phyloP scores from a whole-genome alignment of 2,329 filamentous ascomycete genomes.

The Beauveria australis region DNA sequence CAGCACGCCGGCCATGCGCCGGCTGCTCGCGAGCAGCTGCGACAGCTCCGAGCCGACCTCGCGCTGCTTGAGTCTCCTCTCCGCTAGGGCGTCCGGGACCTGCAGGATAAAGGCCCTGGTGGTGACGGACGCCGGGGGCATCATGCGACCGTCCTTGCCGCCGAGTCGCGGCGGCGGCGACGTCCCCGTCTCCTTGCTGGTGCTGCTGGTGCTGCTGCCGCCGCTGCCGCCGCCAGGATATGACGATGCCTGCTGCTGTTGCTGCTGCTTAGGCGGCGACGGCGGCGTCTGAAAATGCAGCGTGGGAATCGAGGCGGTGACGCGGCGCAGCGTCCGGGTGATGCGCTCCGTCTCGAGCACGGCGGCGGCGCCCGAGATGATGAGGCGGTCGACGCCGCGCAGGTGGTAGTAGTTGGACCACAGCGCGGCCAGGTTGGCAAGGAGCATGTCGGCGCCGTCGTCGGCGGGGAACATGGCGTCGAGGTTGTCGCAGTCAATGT shows the following conservation, averaged over 20 bases:
- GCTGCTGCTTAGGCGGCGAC: not conserved
- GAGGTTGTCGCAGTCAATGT: constrained; percentile 13
- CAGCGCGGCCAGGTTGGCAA: constrained; percentile 11
- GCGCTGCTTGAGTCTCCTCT: constrained; percentile 2
- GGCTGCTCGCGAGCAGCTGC: constrained; percentile 1
- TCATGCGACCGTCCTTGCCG: constrained; percentile 8
- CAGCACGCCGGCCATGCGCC: constrained; percentile 10
- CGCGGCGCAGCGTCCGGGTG: constrained; percentile 8
- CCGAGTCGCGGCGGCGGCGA: not conserved
- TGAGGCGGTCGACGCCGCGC: constrained; percentile 12
- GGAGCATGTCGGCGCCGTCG: constrained; percentile 7
- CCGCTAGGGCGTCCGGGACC: constrained; percentile 9
- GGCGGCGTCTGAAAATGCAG: not conserved
- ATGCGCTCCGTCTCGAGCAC: constrained; percentile 11
- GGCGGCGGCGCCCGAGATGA: constrained; percentile 9
- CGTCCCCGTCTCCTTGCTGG: not conserved
- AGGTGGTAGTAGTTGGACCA: constrained; percentile 13
- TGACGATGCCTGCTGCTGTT: not conserved
- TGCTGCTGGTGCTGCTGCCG: not conserved
- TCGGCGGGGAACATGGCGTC: constrained; percentile 12
- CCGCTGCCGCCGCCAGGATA: not conserved
- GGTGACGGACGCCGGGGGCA: constrained; percentile 10
- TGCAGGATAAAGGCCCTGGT: constrained; percentile 9
- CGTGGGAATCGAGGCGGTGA: constrained; percentile 6
- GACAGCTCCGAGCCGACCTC: constrained; percentile 12